Base-by-base conservation (phyloP, 306 rosid genomes). In the Medicago lupulina region DNA sequence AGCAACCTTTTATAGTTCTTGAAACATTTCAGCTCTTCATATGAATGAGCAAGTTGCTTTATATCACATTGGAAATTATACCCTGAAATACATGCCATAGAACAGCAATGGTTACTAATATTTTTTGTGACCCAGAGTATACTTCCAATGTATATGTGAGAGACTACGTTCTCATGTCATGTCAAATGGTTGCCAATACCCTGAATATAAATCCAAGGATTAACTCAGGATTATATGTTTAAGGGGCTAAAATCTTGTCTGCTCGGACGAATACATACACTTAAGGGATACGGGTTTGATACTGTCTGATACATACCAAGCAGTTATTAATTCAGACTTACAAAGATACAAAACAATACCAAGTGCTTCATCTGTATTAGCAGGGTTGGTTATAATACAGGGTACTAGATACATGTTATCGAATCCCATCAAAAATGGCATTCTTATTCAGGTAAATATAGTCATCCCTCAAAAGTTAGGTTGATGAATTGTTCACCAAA, bases 1-100 rank as follows among this genome's bases (percentile, higher is more conserved):
- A 95, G 83, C 81, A 95, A 70, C 92, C 86, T 88, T 74, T 90
- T 93, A 76, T 81, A 92, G 78, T 79, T 88, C 82, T 88, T 90
- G 90, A 96, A 96, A 87, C 98, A 96, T 76, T 75, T 73, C 59
- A 96, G 85, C 4, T 89, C 89, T 79, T 47, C 87, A 70, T 96
- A 96, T 8, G 99, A 89, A 54, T 71, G 84, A 81, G 93, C 92
- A 80, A 96, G 89, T 67, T 95, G 99, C 86, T 80, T 90, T 68
- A 83, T 85, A 79, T 95, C 98, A 73, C 97, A 96, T 58, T 86
- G 86, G 87, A 92, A 92, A 82, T 90, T 96, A 82, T 96, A 96
- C 38, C 98, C 99, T 96, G 87, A 80, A 82, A 71, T 70, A 83
- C 50, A 82, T 70, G 67, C 36, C 83, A 86, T 51, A 57, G 54